Evolutionary conservation across 257 asterid genomes (phyloP).

Genomic region (Solanum etuberosum): DNA sequence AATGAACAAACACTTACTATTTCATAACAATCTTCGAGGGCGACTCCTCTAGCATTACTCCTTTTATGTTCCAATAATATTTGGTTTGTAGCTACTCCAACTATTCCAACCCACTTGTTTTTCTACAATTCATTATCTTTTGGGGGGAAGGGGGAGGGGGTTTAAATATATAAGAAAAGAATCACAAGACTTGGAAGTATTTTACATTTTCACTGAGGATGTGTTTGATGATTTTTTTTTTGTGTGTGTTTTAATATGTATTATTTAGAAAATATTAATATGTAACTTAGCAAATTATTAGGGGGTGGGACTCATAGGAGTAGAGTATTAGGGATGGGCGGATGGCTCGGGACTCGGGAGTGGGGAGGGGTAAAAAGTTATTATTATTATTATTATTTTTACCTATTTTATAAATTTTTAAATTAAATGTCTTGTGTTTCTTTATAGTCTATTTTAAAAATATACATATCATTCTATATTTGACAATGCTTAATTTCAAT

Average conservation of each 20-base stretch:
- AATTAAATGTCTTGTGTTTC: too few species aligned
- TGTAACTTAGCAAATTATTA: too few species aligned
- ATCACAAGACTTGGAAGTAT: not conserved
- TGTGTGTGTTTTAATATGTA: too few species aligned
- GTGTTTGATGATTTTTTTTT: not conserved
- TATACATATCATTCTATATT: too few species aligned
- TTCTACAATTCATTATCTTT: not conserved
- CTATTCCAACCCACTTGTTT: not conserved
- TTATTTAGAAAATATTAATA: too few species aligned
- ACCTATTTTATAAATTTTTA: too few species aligned
- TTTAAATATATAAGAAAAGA: not conserved
- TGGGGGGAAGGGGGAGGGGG: too few species aligned
- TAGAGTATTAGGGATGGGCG: not conserved
- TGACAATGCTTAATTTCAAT: too few species aligned
- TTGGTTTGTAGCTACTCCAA: not conserved
- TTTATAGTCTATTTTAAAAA: too few species aligned
- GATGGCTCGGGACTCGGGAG: not conserved
- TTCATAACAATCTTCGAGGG: not conserved
- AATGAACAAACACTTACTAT: too few species aligned
- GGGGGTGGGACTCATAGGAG: not conserved
- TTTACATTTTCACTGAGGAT: not conserved
- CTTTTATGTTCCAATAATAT: not conserved
- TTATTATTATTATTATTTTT: too few species aligned
- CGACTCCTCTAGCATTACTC: not conserved
- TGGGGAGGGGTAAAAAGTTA: too few species aligned